These are phyloP conservation scores for Microcyclospora pomicola DNA, from an alignment of 2,329 filamentous ascomycete species.

Conservation along the genomic window DNA sequence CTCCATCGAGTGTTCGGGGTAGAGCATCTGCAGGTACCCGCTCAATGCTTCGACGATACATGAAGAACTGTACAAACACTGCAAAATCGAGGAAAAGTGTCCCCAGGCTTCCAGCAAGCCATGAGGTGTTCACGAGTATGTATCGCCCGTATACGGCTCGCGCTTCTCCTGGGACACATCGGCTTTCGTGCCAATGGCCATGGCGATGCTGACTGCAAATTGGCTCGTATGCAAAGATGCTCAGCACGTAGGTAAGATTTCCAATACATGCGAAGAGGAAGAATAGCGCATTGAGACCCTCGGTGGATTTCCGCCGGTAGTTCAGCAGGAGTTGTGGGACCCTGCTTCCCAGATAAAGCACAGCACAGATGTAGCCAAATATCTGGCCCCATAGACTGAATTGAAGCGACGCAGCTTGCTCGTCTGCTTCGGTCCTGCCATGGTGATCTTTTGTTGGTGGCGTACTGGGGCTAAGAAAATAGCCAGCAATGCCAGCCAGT, in stretches of 20 bases:
- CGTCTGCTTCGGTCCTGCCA: conserved; percentile 16
- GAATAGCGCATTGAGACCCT: conserved; percentile 86
- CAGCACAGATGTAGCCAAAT: conserved; percentile 85
- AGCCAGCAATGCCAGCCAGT: conserved; percentile 68
- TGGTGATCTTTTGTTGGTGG: conserved; percentile 8
- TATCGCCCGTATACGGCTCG: conserved; percentile 59
- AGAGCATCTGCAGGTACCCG: conserved; percentile 11
- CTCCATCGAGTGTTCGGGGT: conserved; percentile 9
- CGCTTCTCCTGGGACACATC: conserved; percentile 54
- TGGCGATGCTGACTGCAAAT: conserved; percentile 37
- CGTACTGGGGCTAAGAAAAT: conserved; percentile 54
- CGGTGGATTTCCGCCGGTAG: conserved; percentile 80
- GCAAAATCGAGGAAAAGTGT: conserved; percentile 72
- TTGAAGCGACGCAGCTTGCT: conserved; percentile 38
- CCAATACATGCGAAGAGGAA: conserved; percentile 94
- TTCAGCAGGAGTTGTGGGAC: conserved; percentile 86
- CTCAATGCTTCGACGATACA: conserved; percentile 49
- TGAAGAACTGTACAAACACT: conserved; percentile 84
- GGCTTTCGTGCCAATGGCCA: conserved; percentile 21
- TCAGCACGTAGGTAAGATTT: conserved; percentile 84
- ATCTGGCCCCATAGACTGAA: conserved; percentile 74
- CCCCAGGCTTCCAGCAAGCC: conserved; percentile 79
- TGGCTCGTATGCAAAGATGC: conserved; percentile 81
- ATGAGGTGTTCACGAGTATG: conserved; percentile 78
- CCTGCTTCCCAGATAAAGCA: conserved; percentile 76